phyloP scores from a whole-genome alignment of 2,329 filamentous ascomycete species.

The Talaromyces sp. region DNA sequence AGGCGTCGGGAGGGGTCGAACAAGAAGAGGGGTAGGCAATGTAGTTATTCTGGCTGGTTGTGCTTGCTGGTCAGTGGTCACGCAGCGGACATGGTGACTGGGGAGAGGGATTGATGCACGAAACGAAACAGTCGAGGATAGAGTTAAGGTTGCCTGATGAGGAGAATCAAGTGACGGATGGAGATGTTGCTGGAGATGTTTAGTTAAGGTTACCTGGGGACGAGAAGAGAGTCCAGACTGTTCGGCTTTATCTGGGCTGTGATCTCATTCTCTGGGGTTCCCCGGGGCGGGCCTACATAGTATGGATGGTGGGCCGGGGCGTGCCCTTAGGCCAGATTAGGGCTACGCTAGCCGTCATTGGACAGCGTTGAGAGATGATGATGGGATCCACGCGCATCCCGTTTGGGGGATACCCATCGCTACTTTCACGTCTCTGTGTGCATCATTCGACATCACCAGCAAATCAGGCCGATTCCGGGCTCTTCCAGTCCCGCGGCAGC shows the following conservation, averaged over 20 bases:
- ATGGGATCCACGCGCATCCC: background rate
- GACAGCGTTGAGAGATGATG: background rate
- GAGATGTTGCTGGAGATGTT: background rate
- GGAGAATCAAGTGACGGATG: background rate
- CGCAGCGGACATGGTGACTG: background rate
- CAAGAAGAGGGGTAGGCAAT: conserved; percentile 7
- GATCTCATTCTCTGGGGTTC: conserved; percentile 1
- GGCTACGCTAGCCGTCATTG: background rate
- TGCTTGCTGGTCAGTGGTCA: background rate
- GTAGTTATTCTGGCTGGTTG: conserved; percentile 4
- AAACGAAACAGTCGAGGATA: background rate
- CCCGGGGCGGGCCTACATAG: background rate
- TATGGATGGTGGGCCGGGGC: background rate
- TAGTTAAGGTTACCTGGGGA: background rate
- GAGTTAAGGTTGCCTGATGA: background rate
- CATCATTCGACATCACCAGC: background rate
- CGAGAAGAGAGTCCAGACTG: background rate
- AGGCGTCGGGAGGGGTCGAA: conserved; percentile 1
- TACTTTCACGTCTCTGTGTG: background rate
- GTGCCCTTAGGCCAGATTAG: background rate
- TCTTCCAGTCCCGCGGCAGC: background rate
- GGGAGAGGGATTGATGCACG: background rate
- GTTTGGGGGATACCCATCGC: background rate
- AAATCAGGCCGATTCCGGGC: conserved; percentile 3
- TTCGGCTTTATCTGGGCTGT: background rate